Percentiles rank a stretch among this genome's conserved stretches.
These are phyloP conservation scores for Nitzschia palea DNA, from an alignment of 108 stramenopile species.

Conservation along the genomic window DNA sequence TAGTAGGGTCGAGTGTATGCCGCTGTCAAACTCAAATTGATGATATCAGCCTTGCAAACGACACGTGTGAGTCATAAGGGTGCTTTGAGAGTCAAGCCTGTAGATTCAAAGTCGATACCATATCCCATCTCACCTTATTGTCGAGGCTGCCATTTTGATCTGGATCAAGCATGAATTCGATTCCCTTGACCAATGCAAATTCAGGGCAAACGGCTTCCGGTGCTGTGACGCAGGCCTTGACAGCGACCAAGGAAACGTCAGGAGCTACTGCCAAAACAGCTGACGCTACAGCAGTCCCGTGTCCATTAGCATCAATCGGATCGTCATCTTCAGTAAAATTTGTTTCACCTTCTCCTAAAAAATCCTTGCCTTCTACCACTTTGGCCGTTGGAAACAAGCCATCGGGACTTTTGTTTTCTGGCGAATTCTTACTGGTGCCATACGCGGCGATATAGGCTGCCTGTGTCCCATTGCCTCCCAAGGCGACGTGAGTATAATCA, in stretches of 20 bases:
- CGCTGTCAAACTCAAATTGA: slow-evolving; percentile 13
- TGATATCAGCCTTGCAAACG: slow-evolving; percentile 13
- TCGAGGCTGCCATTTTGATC: not conserved
- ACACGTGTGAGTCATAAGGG: too few species aligned
- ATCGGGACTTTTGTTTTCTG: slow-evolving; percentile 4
- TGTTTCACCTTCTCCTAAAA: slow-evolving; percentile 12
- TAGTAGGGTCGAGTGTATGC: not conserved
- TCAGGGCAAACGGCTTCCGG: slow-evolving; percentile 15
- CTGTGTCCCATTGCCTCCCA: slow-evolving; percentile 27
- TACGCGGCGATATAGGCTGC: not conserved
- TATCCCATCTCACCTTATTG: slow-evolving; percentile 1
- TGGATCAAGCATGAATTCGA: slow-evolving; percentile 21
- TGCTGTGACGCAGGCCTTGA: slow-evolving; percentile 12
- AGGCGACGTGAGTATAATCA: slow-evolving; percentile 29
- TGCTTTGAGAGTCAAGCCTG: too few species aligned
- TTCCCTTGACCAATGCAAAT: slow-evolving; percentile 17
- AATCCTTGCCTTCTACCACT: slow-evolving; percentile 24
- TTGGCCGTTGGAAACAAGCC: slow-evolving; percentile 25
- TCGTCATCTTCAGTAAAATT: slow-evolving; percentile 8
- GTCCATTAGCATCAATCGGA: slow-evolving; percentile 31
- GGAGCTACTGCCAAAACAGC: slow-evolving; percentile 28
- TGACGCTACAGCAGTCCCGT: slow-evolving; percentile 30
- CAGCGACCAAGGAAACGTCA: slow-evolving; percentile 17
- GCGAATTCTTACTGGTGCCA: not conserved
- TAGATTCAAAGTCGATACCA: too few species aligned